Base-by-base conservation (phyloP, 768 basidiomycete species). In the Pisolithus tinctorius region DNA sequence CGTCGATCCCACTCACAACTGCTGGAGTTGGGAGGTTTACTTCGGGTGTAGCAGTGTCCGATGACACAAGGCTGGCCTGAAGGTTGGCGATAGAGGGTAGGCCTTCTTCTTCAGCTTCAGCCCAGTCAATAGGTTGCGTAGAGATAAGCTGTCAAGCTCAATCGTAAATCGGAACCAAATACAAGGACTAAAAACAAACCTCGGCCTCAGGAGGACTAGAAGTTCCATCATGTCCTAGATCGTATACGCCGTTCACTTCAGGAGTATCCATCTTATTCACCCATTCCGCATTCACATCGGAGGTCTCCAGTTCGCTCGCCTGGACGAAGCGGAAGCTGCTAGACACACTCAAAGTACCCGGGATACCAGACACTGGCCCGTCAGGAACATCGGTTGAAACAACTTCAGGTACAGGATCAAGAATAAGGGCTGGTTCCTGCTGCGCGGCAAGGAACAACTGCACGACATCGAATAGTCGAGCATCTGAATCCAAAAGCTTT, bases 251-350 rank as follows among this genome's bases (percentile, higher is more conserved):
- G 16, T 52, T 58, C 42, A 42, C 26, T 47, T 58, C 68, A 46
- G 61, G 31, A 17, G 17, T 68, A 14, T 77, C 76, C 17, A 75
- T 57, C 30, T 72, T 72, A 59, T 83, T 78, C 9, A 79, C 76
- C 77, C 78, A 82, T 60, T 83, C 82, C 7, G 71, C 72, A 27
- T 62, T 72, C 20, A 79, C 72, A 50, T 83, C 81, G 31, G 80
- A 77, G 10, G 73, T 63, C 54, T 87, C 88, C 34, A 90, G 73
- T 59, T 91, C 88, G 64, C 88, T 89, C 52, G 78, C 84, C 66
- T 88, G 83, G 71, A 92, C 85, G 66, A 91, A 92, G 60, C 79
- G 80, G 75, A 89, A 84, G 67, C 82, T 79, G 50, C 75, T 74
- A 0, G 82, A 71, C 68, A 63, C 57, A 67, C 65, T 58, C 67